phyloP scores from a whole-genome alignment of 495 filamentous ascomycete species.

The Neohortaea acidophila region DNA sequence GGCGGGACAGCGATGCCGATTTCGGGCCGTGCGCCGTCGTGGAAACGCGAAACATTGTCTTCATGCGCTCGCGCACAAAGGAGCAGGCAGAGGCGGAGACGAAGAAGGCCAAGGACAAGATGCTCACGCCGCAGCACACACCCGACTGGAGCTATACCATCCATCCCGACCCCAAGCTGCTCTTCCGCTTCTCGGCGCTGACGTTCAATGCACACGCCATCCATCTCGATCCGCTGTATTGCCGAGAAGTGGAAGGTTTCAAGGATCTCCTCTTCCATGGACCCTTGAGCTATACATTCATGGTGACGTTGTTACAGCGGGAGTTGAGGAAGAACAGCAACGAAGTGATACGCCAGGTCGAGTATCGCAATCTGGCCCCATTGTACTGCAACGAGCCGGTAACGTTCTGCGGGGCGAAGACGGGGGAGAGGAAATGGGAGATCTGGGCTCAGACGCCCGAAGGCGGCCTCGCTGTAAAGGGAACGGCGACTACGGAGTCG shows the following conservation, averaged over 20 bases:
- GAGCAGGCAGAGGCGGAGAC: conserved; percentile 18
- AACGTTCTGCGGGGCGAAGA: conserved; percentile 23
- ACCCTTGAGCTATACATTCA: conserved; percentile 60
- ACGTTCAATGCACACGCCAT: conserved; percentile 78
- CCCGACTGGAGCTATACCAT: conserved; percentile 48
- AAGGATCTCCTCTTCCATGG: conserved; percentile 68
- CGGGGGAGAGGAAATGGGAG: conserved; percentile 14
- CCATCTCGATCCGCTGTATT: conserved; percentile 63
- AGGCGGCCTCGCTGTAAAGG: conserved; percentile 26
- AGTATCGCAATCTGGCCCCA: conserved; percentile 73
- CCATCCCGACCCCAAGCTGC: conserved; percentile 44
- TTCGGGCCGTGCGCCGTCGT: conserved; percentile 30
- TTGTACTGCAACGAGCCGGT: conserved; percentile 52
- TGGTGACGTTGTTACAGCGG: conserved; percentile 47
- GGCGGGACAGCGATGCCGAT: conserved; percentile 29
- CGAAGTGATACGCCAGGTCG: conserved; percentile 35
- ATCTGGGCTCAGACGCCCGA: conserved; percentile 17
- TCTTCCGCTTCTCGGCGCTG: conserved; percentile 75
- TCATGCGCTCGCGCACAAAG: conserved; percentile 35
- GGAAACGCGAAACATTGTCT: conserved; percentile 45
- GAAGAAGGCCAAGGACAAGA: conserved; percentile 8
- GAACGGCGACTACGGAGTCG: conserved; percentile 17
- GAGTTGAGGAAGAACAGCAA: conserved; percentile 28
- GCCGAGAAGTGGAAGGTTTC: conserved; percentile 55
- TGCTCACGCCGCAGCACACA: conserved; percentile 19